phyloP scores from a whole-genome alignment of 176 grass and related monocot genomes.

The Bromus sterilis region DNA sequence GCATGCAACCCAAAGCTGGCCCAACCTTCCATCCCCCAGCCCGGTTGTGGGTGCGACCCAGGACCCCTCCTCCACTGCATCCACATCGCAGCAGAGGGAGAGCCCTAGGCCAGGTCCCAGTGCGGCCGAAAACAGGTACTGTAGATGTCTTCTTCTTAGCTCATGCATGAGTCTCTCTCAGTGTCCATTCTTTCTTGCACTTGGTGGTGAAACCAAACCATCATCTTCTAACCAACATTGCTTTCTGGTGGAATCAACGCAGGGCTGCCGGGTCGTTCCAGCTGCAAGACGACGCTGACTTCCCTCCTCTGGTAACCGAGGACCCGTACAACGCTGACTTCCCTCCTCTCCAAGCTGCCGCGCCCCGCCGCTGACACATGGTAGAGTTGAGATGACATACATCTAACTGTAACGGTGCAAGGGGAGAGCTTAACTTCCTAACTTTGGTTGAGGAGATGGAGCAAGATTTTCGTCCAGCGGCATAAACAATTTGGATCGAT shows the following conservation, averaged over 20 bases:
- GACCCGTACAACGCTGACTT: neutral
- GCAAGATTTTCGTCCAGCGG: neutral
- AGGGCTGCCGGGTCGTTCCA: conserved; percentile 29
- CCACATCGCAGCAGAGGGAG: neutral
- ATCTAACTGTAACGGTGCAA: conserved; percentile 16
- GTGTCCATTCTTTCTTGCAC: neutral
- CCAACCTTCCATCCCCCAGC: neutral
- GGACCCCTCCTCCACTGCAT: neutral
- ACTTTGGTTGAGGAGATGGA: neutral
- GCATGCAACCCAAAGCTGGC: neutral
- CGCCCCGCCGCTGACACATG: neutral
- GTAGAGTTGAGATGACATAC: conserved; percentile 13
- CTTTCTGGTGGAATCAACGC: conserved; percentile 1
- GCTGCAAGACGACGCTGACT: conserved; percentile 55
- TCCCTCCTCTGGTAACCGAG: conserved; percentile 47
- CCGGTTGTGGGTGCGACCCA: neutral
- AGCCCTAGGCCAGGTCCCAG: neutral
- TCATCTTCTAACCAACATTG: neutral
- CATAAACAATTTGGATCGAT: neutral
- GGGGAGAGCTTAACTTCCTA: neutral
- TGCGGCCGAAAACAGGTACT: conserved; percentile 13
- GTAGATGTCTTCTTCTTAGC: neutral
- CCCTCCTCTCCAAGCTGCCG: conserved; percentile 46
- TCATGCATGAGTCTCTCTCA: neutral
- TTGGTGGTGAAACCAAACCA: neutral